These are phyloP conservation scores for Cucurbita moschata DNA, from an alignment of 306 rosid species.

Conservation along the genomic window DNA sequence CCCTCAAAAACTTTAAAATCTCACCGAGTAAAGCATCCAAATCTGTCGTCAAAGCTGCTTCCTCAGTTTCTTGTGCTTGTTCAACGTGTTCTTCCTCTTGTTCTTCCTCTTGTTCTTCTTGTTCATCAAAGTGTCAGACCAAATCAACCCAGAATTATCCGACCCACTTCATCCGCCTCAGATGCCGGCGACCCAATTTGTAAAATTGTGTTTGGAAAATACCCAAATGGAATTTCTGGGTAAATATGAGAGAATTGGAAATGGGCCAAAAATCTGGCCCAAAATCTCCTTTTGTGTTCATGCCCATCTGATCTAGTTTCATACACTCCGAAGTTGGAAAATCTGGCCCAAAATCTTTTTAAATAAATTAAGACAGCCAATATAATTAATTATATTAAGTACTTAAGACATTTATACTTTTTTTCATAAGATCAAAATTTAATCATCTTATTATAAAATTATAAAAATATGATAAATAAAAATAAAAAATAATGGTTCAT, in stretches of 20 bases:
- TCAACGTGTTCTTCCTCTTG: constrained; percentile 32
- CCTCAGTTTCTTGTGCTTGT: constrained; percentile 49
- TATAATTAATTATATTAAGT: too few relatives aligned
- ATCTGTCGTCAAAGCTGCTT: constrained; percentile 46
- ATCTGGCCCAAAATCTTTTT: not conserved
- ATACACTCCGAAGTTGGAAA: not conserved
- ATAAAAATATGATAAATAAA: not conserved
- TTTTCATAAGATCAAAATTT: too few relatives aligned
- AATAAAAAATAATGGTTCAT: not conserved
- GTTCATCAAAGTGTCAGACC: constrained; percentile 77
- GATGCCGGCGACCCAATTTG: constrained; percentile 13
- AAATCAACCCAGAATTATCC: constrained; percentile 29
- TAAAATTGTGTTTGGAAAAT: constrained; percentile 16
- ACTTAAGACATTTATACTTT: too few relatives aligned
- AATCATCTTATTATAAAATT: too few relatives aligned
- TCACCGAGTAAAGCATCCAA: constrained; percentile 26
- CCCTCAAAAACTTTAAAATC: not conserved
- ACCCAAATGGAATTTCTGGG: constrained; percentile 36
- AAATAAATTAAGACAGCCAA: too few relatives aligned
- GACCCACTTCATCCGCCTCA: constrained; percentile 14
- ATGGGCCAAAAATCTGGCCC: not conserved
- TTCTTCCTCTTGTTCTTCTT: constrained; percentile 42
- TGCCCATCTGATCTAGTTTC: constrained; percentile 4
- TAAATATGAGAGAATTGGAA: constrained; percentile 15
- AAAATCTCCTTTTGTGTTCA: not conserved